phyloP scores from a whole-genome alignment of 192 early-diverging fungal genomes.

The Gigaspora rosea region DNA sequence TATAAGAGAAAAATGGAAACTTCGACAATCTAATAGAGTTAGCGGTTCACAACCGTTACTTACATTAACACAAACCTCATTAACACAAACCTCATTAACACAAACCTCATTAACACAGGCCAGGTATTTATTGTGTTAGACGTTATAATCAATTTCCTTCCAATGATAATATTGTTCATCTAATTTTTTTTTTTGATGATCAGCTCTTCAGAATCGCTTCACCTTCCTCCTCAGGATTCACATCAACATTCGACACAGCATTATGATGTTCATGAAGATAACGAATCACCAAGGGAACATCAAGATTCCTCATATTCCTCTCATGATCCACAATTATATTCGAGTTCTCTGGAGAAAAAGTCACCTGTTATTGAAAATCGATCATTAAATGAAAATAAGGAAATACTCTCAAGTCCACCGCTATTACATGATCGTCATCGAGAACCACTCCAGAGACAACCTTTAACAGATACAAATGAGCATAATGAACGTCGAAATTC shows the following conservation, averaged over 20 bases:
- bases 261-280: neutral
- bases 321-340: neutral
- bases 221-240: neutral
- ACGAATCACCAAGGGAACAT: neutral
- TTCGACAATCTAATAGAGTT: neutral
- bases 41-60: neutral
- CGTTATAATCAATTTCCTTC: too few relatives aligned
- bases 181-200: too few relatives aligned
- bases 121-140: neutral
- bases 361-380: too few relatives aligned
- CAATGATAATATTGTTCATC: too few relatives aligned
- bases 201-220: neutral
- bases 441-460: too few relatives aligned
- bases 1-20: conserved; percentile 21
- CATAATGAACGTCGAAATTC: too few relatives aligned
- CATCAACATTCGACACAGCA: neutral
- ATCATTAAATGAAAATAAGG: too few relatives aligned
- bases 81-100: neutral
- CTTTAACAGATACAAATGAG: too few relatives aligned
- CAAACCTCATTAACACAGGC: neutral
- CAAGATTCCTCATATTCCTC: neutral
- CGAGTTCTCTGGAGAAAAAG: too few relatives aligned
- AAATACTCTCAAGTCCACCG: too few relatives aligned
- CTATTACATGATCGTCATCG: too few relatives aligned
- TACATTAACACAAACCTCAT: neutral